A percentile compares a stretch with the other conserved stretches of the same genome.
phyloP scores from a whole-genome alignment of 2,329 filamentous ascomycete genomes.

The Clarireedia paspali region DNA sequence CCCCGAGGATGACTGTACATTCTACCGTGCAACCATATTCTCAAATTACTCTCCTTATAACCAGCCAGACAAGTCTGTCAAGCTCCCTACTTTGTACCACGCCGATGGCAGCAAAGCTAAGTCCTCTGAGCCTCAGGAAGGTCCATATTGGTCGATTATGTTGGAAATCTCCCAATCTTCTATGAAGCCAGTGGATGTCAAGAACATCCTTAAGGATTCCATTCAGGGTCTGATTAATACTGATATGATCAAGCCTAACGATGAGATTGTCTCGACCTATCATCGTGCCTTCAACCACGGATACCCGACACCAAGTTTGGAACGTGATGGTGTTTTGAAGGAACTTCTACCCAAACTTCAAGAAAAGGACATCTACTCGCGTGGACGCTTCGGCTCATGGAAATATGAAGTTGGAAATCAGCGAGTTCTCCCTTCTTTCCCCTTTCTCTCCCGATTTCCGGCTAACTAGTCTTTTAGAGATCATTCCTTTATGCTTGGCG shows the following conservation, averaged over 20 bases:
- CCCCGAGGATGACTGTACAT: constrained; percentile 96
- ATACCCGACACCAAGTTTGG: constrained; percentile 89
- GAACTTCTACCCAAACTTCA: constrained; percentile 89
- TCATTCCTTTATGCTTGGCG: constrained; percentile 71
- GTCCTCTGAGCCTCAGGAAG: constrained; percentile 66
- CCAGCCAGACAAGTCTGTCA: constrained; percentile 74
- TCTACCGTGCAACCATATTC: constrained; percentile 99
- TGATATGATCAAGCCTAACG: constrained; percentile 81
- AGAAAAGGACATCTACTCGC: constrained; percentile 85
- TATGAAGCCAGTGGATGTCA: constrained; percentile 87
- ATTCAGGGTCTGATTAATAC: constrained; percentile 98
- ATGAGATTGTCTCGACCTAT: constrained; percentile 97
- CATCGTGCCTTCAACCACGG: constrained; percentile 97
- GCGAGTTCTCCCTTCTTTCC: not conserved
- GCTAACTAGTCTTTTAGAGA: constrained; percentile 40
- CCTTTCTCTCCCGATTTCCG: not conserved
- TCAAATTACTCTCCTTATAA: constrained; percentile 99
- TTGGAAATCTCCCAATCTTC: constrained; percentile 92
- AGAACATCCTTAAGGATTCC: constrained; percentile 78
- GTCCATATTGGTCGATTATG: constrained; percentile 99
- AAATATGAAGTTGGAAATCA: constrained; percentile 78
- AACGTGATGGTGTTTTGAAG: constrained; percentile 91
- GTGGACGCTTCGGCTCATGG: constrained; percentile 97
- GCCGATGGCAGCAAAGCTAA: constrained; percentile 77
- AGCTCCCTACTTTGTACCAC: constrained; percentile 79